A percentile compares a stretch with the other conserved stretches of the same genome.
These are phyloP conservation scores for Clitocybe nebularis DNA, from an alignment of 1,284 basidiomycete genomes.

Conservation along the genomic window DNA sequence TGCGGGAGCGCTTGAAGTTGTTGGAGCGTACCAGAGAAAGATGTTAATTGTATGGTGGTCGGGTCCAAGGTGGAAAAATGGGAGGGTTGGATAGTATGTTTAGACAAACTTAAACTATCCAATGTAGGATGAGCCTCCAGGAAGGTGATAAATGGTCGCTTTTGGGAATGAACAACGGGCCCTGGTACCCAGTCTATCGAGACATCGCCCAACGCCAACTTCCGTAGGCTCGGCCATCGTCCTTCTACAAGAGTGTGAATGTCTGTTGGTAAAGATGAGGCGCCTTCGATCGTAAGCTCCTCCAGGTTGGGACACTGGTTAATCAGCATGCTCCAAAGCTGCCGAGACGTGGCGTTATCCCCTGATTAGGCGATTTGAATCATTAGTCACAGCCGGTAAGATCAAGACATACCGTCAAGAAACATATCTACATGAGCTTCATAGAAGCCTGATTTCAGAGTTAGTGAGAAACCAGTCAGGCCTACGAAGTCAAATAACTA, in stretches of 20 bases:
- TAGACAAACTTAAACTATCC: conserved; percentile 48
- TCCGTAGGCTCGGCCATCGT: conserved; percentile 58
- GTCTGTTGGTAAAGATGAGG: conserved; percentile 42
- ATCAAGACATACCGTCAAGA: conserved; percentile 42
- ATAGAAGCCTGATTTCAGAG: conserved; percentile 57
- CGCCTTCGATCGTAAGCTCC: conserved; percentile 55
- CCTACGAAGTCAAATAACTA: conserved; percentile 65
- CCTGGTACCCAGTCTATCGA: conserved; percentile 49
- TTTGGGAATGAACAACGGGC: conserved; percentile 30
- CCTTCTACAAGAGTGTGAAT: conserved; percentile 37
- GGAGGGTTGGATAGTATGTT: conserved; percentile 50
- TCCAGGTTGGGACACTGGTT: conserved; percentile 57
- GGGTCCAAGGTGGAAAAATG: conserved; percentile 47
- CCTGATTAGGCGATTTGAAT: conserved; percentile 20
- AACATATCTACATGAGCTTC: conserved; percentile 50
- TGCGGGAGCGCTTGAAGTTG: conserved; percentile 56
- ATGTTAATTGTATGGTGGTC: conserved; percentile 45
- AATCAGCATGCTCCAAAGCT: conserved; percentile 67
- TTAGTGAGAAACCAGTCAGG: conserved; percentile 56
- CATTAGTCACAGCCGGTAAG: not conserved
- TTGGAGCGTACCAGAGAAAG: conserved; percentile 58
- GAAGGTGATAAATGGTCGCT: conserved; percentile 57
- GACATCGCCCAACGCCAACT: conserved; percentile 59
- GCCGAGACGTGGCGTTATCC: conserved; percentile 34
- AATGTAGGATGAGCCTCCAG: conserved; percentile 61